Evolutionary conservation across 805 yeast genomes (phyloP), one percentile per base, ranked within the genome.

Genomic region (Maudiozyma barnettii): DNA sequence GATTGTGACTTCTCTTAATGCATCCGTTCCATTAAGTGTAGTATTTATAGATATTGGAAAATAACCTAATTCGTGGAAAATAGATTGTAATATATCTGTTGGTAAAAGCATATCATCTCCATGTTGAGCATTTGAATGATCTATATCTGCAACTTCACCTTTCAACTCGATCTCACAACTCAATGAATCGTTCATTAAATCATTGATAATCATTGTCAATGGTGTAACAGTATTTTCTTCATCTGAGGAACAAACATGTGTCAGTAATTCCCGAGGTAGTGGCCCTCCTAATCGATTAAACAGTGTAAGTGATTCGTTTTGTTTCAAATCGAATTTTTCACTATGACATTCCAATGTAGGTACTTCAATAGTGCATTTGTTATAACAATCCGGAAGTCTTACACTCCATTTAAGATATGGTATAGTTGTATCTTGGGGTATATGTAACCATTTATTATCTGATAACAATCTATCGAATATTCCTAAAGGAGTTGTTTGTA

Each of bases 401-500:
- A 72, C 9, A 16, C 61, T 58, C 75, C 76, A 72, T 4, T 54
- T 48, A 6, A 71, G 46, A 8, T 49, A 40, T 10, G 78, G 77
- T 5, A 73, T 49, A 14, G 52, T 19, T 37, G 44, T 14, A 23
- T 43, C 16, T 16, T 45, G 22, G 1, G 59, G 52, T 5, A 51
- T 59, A 46, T 20, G 55, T 44, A 54, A 47, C 49, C 50, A 57
- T 5, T 43, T 52, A 35, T 35, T 41, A n/a, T 45, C 37, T 4
- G 5, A 4, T 19, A 49, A 41, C 2, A 40, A 40, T 4, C 16
- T 8, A n/a, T 12, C 5, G 20, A 38, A 33, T 29, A 45, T 26
- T 26, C 16, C 14, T 20, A 51, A 14, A 6, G 42, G 43, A 13
- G 29, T 26, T 7, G 39, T 44, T 5, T 39, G 20, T 9, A 48